A percentile compares a stretch with the other conserved stretches of the same genome.
These are phyloP conservation scores for Tephrocybe sp. DNA, from an alignment of 768 basidiomycete species.

Conservation along the genomic window DNA sequence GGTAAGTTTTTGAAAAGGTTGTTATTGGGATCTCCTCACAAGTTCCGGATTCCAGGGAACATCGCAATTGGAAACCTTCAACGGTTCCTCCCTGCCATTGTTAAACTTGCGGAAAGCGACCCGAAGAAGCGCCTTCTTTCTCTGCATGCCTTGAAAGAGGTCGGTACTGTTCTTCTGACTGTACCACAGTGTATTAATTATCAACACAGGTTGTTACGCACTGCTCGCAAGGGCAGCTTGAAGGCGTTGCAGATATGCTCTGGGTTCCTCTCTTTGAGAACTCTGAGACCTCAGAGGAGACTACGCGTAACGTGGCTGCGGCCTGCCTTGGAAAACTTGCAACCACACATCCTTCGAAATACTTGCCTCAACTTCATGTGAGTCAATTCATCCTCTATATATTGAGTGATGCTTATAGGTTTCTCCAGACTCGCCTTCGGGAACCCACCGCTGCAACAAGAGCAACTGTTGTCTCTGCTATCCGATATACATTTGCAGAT, in stretches of 20 bases:
- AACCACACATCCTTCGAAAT: slow-evolving; percentile 84
- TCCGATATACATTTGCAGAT: slow-evolving; percentile 92
- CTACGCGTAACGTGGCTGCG: slow-evolving; percentile 90
- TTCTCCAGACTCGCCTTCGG: slow-evolving; percentile 55
- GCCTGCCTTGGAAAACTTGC: slow-evolving; percentile 96
- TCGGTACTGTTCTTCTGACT: slow-evolving; percentile 25
- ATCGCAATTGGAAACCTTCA: slow-evolving; percentile 92
- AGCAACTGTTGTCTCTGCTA: slow-evolving; percentile 88
- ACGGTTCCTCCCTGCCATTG: slow-evolving; percentile 81
- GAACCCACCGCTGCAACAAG: slow-evolving; percentile 70
- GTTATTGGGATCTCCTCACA: background rate
- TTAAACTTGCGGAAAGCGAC: slow-evolving; percentile 73
- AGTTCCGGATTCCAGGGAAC: slow-evolving; percentile 55
- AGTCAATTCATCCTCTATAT: slow-evolving; percentile 21
- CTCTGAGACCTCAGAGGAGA: slow-evolving; percentile 87
- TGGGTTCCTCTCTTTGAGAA: slow-evolving; percentile 94
- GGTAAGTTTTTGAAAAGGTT: slow-evolving; percentile 49
- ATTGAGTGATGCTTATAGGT: background rate
- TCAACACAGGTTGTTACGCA: slow-evolving; percentile 79
- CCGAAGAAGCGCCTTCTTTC: slow-evolving; percentile 79
- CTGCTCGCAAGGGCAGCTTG: slow-evolving; percentile 79
- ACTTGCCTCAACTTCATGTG: slow-evolving; percentile 90
- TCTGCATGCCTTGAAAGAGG: slow-evolving; percentile 93
- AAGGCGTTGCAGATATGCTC: slow-evolving; percentile 81
- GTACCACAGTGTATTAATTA: background rate